Percentiles rank a stretch among this genome's conserved stretches.
These are phyloP conservation scores for Trichoderma koningiopsis DNA, from an alignment of 2,329 filamentous ascomycete genomes.

Conservation along the genomic window DNA sequence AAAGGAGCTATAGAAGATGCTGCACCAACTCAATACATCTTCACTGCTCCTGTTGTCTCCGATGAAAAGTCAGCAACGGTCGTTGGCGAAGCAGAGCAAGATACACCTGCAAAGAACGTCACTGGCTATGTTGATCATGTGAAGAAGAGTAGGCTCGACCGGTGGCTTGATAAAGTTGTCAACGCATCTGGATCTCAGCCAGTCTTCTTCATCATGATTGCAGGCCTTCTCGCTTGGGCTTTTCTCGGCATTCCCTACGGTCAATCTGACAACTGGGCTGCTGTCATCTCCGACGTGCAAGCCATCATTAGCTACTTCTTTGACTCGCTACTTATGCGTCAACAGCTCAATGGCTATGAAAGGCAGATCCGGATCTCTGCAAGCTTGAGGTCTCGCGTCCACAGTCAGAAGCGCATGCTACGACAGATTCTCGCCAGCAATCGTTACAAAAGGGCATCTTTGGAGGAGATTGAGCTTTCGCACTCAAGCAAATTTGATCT, in stretches of 20 bases:
- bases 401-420: conserved; percentile 38
- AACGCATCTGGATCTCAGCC: conserved; percentile 30
- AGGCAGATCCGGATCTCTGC: conserved; percentile 35
- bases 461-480: conserved; percentile 31
- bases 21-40: conserved; percentile 23
- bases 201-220: conserved; percentile 37
- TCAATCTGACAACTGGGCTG: conserved; percentile 40
- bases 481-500: conserved; percentile 30
- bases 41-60: background rate
- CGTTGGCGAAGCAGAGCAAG: background rate
- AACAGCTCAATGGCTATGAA: conserved; percentile 41
- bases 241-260: conserved; percentile 37
- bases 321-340: conserved; percentile 43
- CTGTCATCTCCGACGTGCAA: conserved; percentile 40
- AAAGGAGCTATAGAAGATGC: conserved; percentile 24
- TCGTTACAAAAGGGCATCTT: conserved; percentile 27
- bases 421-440: conserved; percentile 29
- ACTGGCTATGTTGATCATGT: conserved; percentile 29
- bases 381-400: conserved; percentile 38
- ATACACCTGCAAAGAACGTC: conserved; percentile 15
- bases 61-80: background rate
- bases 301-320: conserved; percentile 43
- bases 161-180: conserved; percentile 31
- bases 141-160: conserved; percentile 29
- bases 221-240: conserved; percentile 37